Conservation (phyloP, 108 stramenopile genomes). For the Cyclotella atomus region DNA sequence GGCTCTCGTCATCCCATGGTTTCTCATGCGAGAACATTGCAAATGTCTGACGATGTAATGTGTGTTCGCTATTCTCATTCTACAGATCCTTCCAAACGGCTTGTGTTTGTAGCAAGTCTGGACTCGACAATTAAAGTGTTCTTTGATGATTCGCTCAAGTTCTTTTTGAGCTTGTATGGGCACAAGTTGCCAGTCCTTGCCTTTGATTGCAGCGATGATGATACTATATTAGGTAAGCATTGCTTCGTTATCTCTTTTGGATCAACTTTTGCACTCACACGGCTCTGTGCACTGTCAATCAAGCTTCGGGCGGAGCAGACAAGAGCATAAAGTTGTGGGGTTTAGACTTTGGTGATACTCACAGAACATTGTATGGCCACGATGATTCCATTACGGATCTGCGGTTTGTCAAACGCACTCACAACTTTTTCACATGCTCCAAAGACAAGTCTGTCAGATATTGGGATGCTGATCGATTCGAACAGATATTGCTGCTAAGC, state of each 20-base stretch:
- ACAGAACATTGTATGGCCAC: constrained; percentile 96
- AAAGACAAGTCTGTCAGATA: constrained; percentile 94
- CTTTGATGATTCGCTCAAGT: constrained; percentile 98
- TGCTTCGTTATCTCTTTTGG: too few species aligned
- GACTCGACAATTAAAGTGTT: constrained; percentile 98
- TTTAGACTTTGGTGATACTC: constrained; percentile 99
- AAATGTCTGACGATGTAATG: constrained; percentile 96
- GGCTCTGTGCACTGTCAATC: not conserved
- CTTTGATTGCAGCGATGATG: constrained; percentile 94
- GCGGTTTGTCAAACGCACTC: constrained; percentile 86
- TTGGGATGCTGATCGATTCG: constrained; percentile 98
- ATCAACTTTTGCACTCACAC: not conserved
- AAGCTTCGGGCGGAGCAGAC: constrained; percentile 94
- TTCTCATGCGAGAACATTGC: constrained; percentile 90
- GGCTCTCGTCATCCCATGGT: constrained; percentile 59
- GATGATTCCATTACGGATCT: constrained; percentile 95
- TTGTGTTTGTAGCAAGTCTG: constrained; percentile 87
- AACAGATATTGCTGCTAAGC: constrained; percentile 88
- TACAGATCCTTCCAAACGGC: constrained; percentile 65
- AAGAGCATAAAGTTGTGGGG: constrained; percentile 99
- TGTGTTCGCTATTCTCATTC: constrained; percentile 89
- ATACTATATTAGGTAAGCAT: constrained; percentile 68
- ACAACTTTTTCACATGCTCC: constrained; percentile 94
- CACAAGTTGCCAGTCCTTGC: constrained; percentile 97
- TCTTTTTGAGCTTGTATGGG: constrained; percentile 96